Evolutionary conservation across 306 rosid species (phyloP).

Genomic region (Cucumis hystrix): DNA sequence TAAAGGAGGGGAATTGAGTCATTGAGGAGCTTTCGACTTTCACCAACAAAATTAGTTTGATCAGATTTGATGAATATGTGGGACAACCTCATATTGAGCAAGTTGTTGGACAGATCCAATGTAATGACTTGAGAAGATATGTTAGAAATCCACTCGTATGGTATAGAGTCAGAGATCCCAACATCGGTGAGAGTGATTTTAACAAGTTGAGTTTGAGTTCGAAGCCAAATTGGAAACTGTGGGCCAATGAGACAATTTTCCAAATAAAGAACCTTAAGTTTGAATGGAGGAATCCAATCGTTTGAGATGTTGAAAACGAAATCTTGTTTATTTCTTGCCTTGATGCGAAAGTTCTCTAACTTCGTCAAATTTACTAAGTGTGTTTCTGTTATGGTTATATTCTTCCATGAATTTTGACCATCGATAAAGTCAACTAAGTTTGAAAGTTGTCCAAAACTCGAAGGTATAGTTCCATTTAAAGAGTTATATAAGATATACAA

Average conservation of each 20-base stretch:
- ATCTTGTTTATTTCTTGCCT: neutral
- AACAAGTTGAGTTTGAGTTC: neutral
- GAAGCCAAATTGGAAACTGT: neutral
- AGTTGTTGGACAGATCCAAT: neutral
- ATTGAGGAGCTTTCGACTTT: too few relatives aligned
- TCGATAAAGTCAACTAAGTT: rapidly evolving
- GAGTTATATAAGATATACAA: too few relatives aligned
- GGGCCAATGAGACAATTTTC: neutral
- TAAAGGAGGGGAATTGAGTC: too few relatives aligned
- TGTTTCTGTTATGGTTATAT: neutral
- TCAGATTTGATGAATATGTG: too few relatives aligned
- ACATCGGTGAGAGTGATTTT: neutral
- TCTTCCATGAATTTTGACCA: neutral
- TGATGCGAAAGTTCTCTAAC: neutral
- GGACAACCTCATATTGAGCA: too few relatives aligned
- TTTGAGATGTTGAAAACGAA: neutral
- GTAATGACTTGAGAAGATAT: neutral
- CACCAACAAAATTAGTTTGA: too few relatives aligned
- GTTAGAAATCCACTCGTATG: neutral
- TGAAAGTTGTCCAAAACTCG: too few relatives aligned
- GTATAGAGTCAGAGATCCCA: neutral
- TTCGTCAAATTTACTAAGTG: neutral
- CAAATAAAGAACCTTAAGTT: neutral
- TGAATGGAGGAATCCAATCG: neutral
- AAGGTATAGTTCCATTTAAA: too few relatives aligned